These are phyloP conservation scores for Periglandula ipomoeae DNA, from an alignment of 2,329 filamentous ascomycete species.

Conservation along the genomic window DNA sequence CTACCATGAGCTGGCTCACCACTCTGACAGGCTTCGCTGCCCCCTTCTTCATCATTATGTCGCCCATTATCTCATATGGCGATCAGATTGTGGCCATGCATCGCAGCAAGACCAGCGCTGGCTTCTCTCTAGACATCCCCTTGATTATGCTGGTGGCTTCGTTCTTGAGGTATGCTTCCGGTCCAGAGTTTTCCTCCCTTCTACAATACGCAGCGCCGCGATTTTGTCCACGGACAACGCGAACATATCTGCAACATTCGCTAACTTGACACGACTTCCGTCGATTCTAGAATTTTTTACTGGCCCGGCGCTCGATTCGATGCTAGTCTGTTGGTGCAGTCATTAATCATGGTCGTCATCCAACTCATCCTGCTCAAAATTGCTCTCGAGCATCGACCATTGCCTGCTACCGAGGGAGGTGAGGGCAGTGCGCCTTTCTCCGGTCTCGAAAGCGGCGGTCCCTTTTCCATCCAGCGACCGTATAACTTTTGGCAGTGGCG, in stretches of 20 bases:
- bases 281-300: slow-evolving; percentile 51
- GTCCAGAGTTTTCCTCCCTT: background rate
- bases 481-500: slow-evolving; percentile 82
- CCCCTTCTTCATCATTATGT: slow-evolving; percentile 54
- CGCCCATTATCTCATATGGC: slow-evolving; percentile 55
- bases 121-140: slow-evolving; percentile 63
- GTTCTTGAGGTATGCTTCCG: slow-evolving; percentile 44
- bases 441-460: slow-evolving; percentile 31
- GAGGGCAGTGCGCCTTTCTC: slow-evolving; percentile 55
- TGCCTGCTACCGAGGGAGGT: slow-evolving; percentile 49
- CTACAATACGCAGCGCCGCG: background rate
- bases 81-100: slow-evolving; percentile 60
- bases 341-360: slow-evolving; percentile 55
- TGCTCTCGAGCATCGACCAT: slow-evolving; percentile 57
- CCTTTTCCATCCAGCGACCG: slow-evolving; percentile 42
- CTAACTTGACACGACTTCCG: background rate
- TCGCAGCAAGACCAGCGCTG: slow-evolving; percentile 52
- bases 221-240: background rate
- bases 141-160: slow-evolving; percentile 65
- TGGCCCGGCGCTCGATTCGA: slow-evolving; percentile 60
- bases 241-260: background rate
- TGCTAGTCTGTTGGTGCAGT: slow-evolving; percentile 52
- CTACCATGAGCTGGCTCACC: slow-evolving; percentile 33
- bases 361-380: slow-evolving; percentile 57
- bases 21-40: slow-evolving; percentile 46